Evolutionary conservation across 306 rosid genomes (phyloP).

Genomic region (Prunus padus): DNA sequence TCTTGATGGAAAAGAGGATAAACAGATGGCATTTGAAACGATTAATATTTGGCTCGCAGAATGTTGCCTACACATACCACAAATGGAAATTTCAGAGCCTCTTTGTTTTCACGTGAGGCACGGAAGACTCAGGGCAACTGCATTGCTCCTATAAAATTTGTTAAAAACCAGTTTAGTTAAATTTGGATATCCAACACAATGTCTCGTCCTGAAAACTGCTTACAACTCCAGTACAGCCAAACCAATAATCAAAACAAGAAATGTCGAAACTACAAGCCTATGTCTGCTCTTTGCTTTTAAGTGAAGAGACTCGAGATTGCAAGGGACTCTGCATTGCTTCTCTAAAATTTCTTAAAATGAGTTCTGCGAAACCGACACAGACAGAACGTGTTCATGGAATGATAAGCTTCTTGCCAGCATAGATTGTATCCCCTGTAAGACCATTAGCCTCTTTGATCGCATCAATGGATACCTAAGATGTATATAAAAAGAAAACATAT

Average conservation of each 20-base stretch:
- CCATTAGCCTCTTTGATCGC: slow-evolving; percentile 37
- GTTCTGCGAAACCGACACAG: background rate
- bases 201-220: background rate
- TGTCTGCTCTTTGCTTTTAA: no score
- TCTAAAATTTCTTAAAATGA: background rate
- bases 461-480: slow-evolving; percentile 25
- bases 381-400: slow-evolving; percentile 22
- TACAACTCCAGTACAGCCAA: background rate
- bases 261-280: background rate
- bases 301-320: background rate
- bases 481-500: background rate
- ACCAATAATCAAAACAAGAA: background rate
- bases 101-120: no score
- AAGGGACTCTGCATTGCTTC: background rate
- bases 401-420: slow-evolving; percentile 36
- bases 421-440: slow-evolving; percentile 29
- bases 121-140: no score
- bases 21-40: no score
- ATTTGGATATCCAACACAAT: no score
- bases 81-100: no score
- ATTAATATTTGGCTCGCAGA: no score
- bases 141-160: no score
- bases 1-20: no score
- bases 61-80: no score
- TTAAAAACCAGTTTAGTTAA: no score